Base-by-base conservation (phyloP, 2,329 filamentous ascomycete genomes). In the Aspergillus sp. region DNA sequence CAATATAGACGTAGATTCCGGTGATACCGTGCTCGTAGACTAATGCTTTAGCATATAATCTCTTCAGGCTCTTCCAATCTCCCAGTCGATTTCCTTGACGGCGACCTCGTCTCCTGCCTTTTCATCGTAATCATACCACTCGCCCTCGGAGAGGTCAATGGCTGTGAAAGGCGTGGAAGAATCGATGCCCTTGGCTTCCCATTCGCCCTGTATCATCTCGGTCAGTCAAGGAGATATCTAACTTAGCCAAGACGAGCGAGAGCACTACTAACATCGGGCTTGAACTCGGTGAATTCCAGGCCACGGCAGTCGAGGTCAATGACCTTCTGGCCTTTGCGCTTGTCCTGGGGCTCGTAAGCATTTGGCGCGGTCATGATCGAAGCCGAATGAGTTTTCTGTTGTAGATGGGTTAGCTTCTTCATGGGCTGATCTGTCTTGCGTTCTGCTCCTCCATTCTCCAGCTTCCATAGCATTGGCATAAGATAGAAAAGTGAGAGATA, bases 91-190 rank as follows among this genome's bases (percentile, higher is more conserved):
- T 31, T 95, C 91, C 73, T 92, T 94, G 74, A 97, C 92, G 75
- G 91, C 95, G 51, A 97, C 93, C 76, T 98, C 93, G 53, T 96
- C 91, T 0, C 89, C 84, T 0, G 91, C 85, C 81, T 98, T 97
- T 78, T 98, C 93, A 67, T 98, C 93, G 70, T 98, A 99, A 69
- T 98, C 94, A 76, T 90, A 99, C 95, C 95, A 99, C 69, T 99
- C 95, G 26, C 91, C 94, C 29, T 99, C 95, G 0, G 82, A 81
- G 57, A 99, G 78, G 67, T 98, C 93, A 56, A 98, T 90, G 5
- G 79, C 86, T 0, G 86, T 82, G 71, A 99, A 99, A 69, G 91
- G 90, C 46, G 90, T 95, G 10, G 82, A 84, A 0, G 92, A 92
- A 18, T 97, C 93, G 16, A 84, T 61, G 3, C 93, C 95, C 51